A percentile compares a stretch with the other conserved stretches of the same genome.
Conservation (phyloP, 2,329 filamentous ascomycete species). For the Pseudogymnoascus sp. region DNA sequence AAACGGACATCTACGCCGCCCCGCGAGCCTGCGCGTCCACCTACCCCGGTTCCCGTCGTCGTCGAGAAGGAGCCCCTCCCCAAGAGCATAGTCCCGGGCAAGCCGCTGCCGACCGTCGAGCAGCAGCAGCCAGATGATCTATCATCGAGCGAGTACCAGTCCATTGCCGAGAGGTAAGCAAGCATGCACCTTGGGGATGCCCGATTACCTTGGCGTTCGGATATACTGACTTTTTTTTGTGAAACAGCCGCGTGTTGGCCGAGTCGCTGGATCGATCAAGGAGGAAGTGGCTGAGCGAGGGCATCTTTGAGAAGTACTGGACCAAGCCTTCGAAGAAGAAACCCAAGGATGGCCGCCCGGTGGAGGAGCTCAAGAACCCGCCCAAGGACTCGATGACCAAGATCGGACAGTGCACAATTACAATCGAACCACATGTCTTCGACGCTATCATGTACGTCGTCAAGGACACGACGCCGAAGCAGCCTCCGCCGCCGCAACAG, state of each 20-base stretch:
- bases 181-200: not conserved
- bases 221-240: constrained; percentile 14
- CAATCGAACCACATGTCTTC: constrained; percentile 71
- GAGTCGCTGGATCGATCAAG: constrained; percentile 68
- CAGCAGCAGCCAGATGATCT: constrained; percentile 58
- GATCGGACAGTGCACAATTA: constrained; percentile 64
- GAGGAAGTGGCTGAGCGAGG: constrained; percentile 62
- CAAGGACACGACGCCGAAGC: constrained; percentile 51
- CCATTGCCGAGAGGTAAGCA: constrained; percentile 59
- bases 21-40: constrained; percentile 35
- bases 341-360: constrained; percentile 44
- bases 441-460: constrained; percentile 67
- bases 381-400: constrained; percentile 64
- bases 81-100: constrained; percentile 52
- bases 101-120: constrained; percentile 63
- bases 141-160: constrained; percentile 59
- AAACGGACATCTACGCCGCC: constrained; percentile 50
- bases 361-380: constrained; percentile 55
- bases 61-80: constrained; percentile 41
- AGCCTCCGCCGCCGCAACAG: constrained; percentile 29
- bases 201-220: not conserved
- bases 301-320: constrained; percentile 72
- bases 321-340: constrained; percentile 63
- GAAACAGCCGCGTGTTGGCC: constrained; percentile 58
- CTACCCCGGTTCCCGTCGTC: constrained; percentile 27